Base-by-base conservation (phyloP, 176 grass and related monocot genomes). In the Echinochloa phyllopogon region DNA sequence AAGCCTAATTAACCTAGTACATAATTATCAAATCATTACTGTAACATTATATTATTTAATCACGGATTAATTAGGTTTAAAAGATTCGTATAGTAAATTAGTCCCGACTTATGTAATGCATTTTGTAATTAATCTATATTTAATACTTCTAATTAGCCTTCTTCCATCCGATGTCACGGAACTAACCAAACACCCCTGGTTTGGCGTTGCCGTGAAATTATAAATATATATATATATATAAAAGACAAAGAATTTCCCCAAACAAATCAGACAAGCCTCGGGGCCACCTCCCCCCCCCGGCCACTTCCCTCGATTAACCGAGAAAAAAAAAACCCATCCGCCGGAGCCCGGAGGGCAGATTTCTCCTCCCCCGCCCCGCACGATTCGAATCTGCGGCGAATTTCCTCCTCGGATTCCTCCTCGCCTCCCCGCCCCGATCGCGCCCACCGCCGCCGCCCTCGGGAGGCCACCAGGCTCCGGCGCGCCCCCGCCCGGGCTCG, bases 401-500 rank as follows among this genome's bases (percentile, higher is more conserved):
- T 24, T 39, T 44, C 51, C 38, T 24, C 20, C 48, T 11, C 11
- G 51, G 38, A 40, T 76, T 48, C 60, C 63, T 16, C 2, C 41
- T 2, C 72, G 2, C 4, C 36, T 5, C 62, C 27, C 57, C 40
- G 20, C 49, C 39, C 16, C 38, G 66, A 41, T 77, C 85, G 41
- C 62, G 27, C 33, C 74, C 64, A 14, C 14, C 24, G 71, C 15
- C 42, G 29, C 57, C n/a, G 50, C 62, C 63, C 70, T 45, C 51
- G 40, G 17, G 45, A 6, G 44, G 42, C 42, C 42, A 25, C 61
- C 29, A n/a, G 11, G 45, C 62, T 40, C 62, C 61, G 61, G 50
- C 45, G 67, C 5, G 13, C 36, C 27, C 37, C 45, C 24, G 74
- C 48, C 75, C 65, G 48, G 84, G 74, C 73, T 58, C 84, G 84